These are phyloP conservation scores for Podospora australis DNA, from an alignment of 495 filamentous ascomycete genomes.

Conservation along the genomic window DNA sequence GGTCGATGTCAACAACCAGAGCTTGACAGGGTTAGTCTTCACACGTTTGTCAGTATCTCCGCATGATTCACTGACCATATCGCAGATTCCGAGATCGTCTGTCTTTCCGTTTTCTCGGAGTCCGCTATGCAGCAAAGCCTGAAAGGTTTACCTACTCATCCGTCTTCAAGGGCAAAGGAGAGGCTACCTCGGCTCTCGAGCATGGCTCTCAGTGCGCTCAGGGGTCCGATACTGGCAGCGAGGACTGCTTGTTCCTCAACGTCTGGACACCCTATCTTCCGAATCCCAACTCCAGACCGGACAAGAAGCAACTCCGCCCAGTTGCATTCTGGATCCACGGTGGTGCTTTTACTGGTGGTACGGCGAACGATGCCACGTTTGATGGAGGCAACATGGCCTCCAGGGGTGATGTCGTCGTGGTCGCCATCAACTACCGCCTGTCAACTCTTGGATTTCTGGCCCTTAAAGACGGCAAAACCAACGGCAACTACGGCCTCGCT, in stretches of 20 bases:
- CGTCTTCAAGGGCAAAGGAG: conserved; percentile 27
- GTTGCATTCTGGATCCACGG: conserved; percentile 50
- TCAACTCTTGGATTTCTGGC: conserved; percentile 55
- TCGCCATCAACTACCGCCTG: conserved; percentile 61
- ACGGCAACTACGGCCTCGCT: conserved; percentile 49
- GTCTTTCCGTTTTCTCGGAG: conserved; percentile 44
- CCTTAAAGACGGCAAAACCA: conserved; percentile 39
- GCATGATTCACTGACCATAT: neutral
- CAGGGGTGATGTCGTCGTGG: conserved; percentile 51
- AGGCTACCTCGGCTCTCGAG: conserved; percentile 29
- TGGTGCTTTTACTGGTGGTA: conserved; percentile 35
- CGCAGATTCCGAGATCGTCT: conserved; percentile 43
- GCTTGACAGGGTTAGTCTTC: conserved; percentile 34
- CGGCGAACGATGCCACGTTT: conserved; percentile 36
- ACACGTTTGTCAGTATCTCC: neutral
- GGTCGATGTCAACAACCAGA: conserved; percentile 37
- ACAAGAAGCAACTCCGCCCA: conserved; percentile 33
- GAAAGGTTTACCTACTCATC: conserved; percentile 36
- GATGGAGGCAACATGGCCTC: conserved; percentile 43
- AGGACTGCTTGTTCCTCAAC: conserved; percentile 51
- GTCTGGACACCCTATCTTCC: conserved; percentile 49
- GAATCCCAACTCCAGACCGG: conserved; percentile 14
- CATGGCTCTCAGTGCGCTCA: conserved; percentile 41
- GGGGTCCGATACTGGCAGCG: conserved; percentile 25
- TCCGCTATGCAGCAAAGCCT: conserved; percentile 36